These are phyloP conservation scores for Hanseniaspora vineae DNA, from an alignment of 805 yeast genomes.

Conservation along the genomic window DNA sequence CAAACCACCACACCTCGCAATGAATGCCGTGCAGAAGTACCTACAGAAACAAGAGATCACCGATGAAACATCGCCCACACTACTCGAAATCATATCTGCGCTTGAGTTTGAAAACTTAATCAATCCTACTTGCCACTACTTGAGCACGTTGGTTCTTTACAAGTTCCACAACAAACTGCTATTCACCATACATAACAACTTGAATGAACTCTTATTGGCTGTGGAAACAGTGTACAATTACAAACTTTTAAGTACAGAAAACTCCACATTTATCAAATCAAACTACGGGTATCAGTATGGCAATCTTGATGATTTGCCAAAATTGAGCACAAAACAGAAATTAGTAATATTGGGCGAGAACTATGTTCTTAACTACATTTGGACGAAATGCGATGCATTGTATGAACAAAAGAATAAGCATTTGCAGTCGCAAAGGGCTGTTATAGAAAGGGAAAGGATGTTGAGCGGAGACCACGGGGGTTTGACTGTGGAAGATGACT, in stretches of 20 bases:
- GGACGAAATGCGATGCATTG: neutral
- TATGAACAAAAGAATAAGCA: neutral
- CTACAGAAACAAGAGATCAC: neutral
- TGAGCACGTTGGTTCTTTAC: neutral
- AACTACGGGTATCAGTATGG: neutral
- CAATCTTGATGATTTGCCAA: too few species aligned
- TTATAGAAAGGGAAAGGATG: neutral
- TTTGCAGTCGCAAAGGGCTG: neutral
- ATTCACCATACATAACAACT: neutral
- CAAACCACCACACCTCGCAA: too few species aligned
- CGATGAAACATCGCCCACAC: neutral
- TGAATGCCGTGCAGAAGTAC: neutral
- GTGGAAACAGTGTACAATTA: neutral
- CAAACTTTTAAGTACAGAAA: neutral
- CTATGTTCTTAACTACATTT: neutral
- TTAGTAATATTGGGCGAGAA: neutral
- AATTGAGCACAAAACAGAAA: neutral
- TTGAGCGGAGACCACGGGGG: neutral
- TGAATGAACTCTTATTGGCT: neutral
- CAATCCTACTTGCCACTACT: neutral
- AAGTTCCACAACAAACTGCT: neutral
- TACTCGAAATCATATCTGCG: neutral
- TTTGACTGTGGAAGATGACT: neutral
- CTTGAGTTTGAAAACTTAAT: neutral
- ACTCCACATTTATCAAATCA: neutral